A percentile compares a stretch with the other conserved stretches of the same genome.
Conservation (phyloP, 768 basidiomycete species). For the Boletus reticulatus region DNA sequence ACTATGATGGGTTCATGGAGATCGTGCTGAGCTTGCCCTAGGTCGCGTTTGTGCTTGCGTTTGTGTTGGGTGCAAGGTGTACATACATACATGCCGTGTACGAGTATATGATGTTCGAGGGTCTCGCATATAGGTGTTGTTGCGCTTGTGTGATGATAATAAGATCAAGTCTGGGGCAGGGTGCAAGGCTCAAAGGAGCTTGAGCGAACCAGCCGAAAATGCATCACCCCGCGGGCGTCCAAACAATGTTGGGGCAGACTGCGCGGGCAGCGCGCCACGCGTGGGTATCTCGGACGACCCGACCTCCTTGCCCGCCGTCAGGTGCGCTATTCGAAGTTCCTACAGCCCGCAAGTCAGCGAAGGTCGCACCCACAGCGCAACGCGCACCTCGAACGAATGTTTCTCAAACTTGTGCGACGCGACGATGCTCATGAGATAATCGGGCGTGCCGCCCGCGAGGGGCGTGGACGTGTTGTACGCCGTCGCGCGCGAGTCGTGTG, state of each 20-base stretch:
- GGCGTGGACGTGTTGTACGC: slow-evolving; percentile 18
- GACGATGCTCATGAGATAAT: slow-evolving; percentile 37
- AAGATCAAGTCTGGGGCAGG: background rate
- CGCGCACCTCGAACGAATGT: slow-evolving; percentile 49
- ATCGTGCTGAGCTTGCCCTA: slow-evolving; percentile 44
- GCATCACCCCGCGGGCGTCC: slow-evolving; percentile 34
- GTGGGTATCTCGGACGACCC: slow-evolving; percentile 38
- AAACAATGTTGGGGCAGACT: slow-evolving; percentile 21
- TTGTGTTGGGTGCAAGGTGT: background rate
- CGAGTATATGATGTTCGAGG: slow-evolving; percentile 1
- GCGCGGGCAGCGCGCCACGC: slow-evolving; percentile 23
- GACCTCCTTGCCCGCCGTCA: slow-evolving; percentile 43
- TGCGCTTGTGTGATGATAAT: background rate
- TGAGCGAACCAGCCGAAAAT: slow-evolving; percentile 25
- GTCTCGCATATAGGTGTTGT: background rate
- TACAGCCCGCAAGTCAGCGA: slow-evolving; percentile 14
- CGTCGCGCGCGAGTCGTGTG: slow-evolving; percentile 21
- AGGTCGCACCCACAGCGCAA: no score
- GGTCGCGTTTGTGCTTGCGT: background rate
- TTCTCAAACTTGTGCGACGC: slow-evolving; percentile 37
- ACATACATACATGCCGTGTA: background rate
- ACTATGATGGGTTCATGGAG: slow-evolving; percentile 55
- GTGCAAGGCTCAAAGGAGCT: slow-evolving; percentile 9
- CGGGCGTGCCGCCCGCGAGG: slow-evolving; percentile 19
- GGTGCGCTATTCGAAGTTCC: slow-evolving; percentile 52